Base-by-base conservation (phyloP, 2,329 filamentous ascomycete species). In the Blumeria graminis region DNA sequence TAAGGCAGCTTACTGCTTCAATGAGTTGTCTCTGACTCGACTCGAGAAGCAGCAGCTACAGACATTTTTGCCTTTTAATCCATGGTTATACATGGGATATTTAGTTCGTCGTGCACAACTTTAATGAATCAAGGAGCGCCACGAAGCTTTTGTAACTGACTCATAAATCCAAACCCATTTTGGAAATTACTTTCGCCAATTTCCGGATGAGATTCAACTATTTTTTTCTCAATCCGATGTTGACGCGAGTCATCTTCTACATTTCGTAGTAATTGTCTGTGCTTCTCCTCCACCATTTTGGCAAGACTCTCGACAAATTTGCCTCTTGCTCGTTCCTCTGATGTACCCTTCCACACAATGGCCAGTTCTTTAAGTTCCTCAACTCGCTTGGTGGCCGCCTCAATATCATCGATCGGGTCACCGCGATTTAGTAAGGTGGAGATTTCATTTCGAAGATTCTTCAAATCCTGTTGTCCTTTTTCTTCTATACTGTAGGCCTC, bases 311-410 rank as follows among this genome's bases (percentile, higher is more conserved):
- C 90, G 16, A 98, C 81, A 66, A 95, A 88, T 64, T 79, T 84
- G 9, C 71, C 71, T 56, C 92, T 74, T 6, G 87, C 86, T 69
- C 86, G 93, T 68, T 96, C 92, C 70, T 98, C 92, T 0, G 86
- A 84, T 1, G 92, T 95, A n/a, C 88, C 88, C 67, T 84, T 90
- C 89, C 92, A 98, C 22, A 98, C 81, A n/a, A 71, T 71, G 3
- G 80, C 79, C 60, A 96, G 70, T 60, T 81, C 76, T 64, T 87
- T 82, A 57, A 96, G 73, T 65, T 85, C 80, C 64, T 87, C 82
- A 13, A 96, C 81, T 48, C 86, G 74, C 56, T 75, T 74, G 11
- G 77, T 77, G 0, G 92, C 92, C 57, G 81, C 80, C 60, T 86
- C 81, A 8, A 92, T 73, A 14, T 85, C 86, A 48, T 75, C 74